Percentiles rank a stretch among this genome's conserved stretches.
phyloP scores from a whole-genome alignment of 2,329 filamentous ascomycete species.

The Diaporthe australafricana region DNA sequence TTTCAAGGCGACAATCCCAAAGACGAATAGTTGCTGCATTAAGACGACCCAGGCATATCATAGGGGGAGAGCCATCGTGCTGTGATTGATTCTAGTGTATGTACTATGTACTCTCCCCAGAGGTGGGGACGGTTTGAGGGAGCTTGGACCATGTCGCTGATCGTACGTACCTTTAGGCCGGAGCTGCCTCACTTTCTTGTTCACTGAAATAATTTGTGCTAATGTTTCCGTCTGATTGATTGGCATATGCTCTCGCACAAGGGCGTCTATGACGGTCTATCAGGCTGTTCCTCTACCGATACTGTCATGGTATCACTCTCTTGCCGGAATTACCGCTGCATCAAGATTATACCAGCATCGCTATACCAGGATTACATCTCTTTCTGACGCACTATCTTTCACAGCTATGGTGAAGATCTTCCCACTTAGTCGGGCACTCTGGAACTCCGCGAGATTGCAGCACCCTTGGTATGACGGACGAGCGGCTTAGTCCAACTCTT shows the following conservation, averaged over 20 bases:
- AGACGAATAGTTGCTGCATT: not conserved
- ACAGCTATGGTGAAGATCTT: not conserved
- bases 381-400: not conserved
- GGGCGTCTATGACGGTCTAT: constrained; percentile 11
- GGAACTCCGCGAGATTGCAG: constrained; percentile 27
- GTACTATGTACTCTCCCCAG: not conserved
- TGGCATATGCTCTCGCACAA: not conserved
- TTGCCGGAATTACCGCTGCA: not conserved
- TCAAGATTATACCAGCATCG: not conserved
- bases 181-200: not conserved
- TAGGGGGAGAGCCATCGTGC: not conserved
- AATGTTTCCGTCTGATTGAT: not conserved
- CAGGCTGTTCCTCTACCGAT: not conserved
- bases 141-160: not conserved
- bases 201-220: not conserved
- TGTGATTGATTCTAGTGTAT: not conserved
- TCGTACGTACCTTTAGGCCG: not conserved
- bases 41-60: not conserved
- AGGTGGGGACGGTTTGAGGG: not conserved
- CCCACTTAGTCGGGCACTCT: constrained; percentile 30
- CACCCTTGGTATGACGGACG: not conserved
- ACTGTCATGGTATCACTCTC: not conserved
- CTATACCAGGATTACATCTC: not conserved
- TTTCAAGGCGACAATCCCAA: not conserved
- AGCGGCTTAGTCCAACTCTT: constrained; percentile 52